Percentiles rank a stretch among this genome's conserved stretches.
Conservation (phyloP, 208 protist genomes). For the Acanthamoeba triangularis region DNA sequence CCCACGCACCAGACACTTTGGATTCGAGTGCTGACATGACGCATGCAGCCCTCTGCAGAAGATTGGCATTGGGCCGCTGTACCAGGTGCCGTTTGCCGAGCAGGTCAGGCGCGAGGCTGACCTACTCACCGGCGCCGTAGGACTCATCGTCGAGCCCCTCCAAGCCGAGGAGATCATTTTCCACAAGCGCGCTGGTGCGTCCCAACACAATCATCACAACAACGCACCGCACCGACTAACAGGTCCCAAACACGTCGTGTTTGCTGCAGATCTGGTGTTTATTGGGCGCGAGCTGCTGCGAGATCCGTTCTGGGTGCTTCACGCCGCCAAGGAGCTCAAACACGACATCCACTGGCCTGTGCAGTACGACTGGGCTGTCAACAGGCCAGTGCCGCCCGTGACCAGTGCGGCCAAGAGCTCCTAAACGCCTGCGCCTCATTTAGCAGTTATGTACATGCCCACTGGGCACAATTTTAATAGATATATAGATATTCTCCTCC, state of each 20-base stretch:
- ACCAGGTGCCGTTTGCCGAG: constrained; percentile 83
- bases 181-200: constrained; percentile 55
- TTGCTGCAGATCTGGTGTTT: constrained; percentile 68
- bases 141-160: constrained; percentile 73
- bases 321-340: constrained; percentile 75
- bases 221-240: neutral
- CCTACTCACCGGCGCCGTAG: constrained; percentile 77
- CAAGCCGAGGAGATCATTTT: constrained; percentile 80
- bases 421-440: too few species aligned
- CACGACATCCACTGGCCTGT: constrained; percentile 75
- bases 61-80: constrained; percentile 44
- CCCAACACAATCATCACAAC: neutral
- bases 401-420: too few species aligned
- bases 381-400: neutral
- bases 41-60: neutral
- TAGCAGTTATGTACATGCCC: too few species aligned
- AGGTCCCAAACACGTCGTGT: neutral
- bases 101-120: constrained; percentile 45
- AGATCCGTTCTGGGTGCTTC: constrained; percentile 82
- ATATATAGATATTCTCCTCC: too few species aligned
- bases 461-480: too few species aligned
- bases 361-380: constrained; percentile 44
- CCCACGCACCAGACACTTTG: too few species aligned
- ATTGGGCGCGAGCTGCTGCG: constrained; percentile 74
- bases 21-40: neutral